Conservation (phyloP, 192 early-diverging fungal genomes). For the Cladochytrium replicatum region DNA sequence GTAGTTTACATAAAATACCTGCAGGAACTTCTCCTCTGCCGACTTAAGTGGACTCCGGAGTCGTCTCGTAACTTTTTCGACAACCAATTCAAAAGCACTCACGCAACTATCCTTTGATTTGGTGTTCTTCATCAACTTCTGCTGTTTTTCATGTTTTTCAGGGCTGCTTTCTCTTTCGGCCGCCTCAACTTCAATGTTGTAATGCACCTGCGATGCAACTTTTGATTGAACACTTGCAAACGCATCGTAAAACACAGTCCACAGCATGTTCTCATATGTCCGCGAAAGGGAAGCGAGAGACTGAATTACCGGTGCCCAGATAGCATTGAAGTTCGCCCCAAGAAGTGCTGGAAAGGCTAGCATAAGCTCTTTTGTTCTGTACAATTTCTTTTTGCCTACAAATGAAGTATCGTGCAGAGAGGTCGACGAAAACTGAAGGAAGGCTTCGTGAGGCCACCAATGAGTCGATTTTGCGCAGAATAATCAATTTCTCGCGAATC, state of each 20-base stretch:
- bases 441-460: slow-evolving; percentile 49
- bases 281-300: slow-evolving; percentile 43
- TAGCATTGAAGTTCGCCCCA: slow-evolving; percentile 68
- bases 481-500: slow-evolving; percentile 70
- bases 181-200: no score
- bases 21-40: no score
- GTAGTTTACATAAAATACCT: no score
- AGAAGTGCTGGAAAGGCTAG: slow-evolving; percentile 41
- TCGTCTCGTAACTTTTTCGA: no score
- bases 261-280: slow-evolving; percentile 25
- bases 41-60: no score
- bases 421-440: slow-evolving; percentile 60
- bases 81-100: no score
- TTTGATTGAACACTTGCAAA: no score
- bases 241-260: slow-evolving; percentile 16
- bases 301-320: slow-evolving; percentile 70
- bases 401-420: slow-evolving; percentile 54
- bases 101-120: no score
- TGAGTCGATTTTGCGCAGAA: slow-evolving; percentile 59
- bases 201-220: no score
- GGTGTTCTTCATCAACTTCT: no score
- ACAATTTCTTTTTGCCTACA: slow-evolving; percentile 23
- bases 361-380: background rate
- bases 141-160: no score
- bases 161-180: no score